A percentile compares a stretch with the other conserved stretches of the same genome.
These are phyloP conservation scores for Aspergillus brunneoviolaceus DNA, from an alignment of 2,329 filamentous ascomycete genomes.

Conservation along the genomic window DNA sequence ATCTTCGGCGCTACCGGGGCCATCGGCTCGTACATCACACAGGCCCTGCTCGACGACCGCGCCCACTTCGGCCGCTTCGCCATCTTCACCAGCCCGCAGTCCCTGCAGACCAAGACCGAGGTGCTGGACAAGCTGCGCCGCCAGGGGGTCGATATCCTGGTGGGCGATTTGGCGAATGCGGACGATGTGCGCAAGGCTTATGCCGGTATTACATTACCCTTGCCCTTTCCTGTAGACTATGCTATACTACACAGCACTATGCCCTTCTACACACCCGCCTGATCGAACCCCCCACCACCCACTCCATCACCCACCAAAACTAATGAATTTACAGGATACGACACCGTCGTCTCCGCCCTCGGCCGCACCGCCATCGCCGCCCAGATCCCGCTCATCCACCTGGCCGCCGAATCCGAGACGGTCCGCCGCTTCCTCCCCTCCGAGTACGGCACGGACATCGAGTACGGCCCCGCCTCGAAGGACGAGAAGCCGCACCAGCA, in stretches of 20 bases:
- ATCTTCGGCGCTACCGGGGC: constrained; percentile 27
- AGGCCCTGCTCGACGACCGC: constrained; percentile 50
- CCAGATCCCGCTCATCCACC: constrained; percentile 61
- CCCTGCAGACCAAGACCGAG: constrained; percentile 51
- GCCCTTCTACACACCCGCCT: too few relatives aligned
- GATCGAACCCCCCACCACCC: background rate
- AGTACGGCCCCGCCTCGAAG: constrained; percentile 58
- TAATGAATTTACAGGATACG: constrained; percentile 46
- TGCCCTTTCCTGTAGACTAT: too few relatives aligned
- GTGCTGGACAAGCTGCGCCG: constrained; percentile 50
- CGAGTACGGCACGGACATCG: constrained; percentile 67
- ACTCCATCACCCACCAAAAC: background rate
- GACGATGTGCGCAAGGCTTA: constrained; percentile 58
- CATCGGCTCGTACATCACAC: constrained; percentile 45
- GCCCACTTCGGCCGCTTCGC: constrained; percentile 54
- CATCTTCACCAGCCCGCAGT: constrained; percentile 58
- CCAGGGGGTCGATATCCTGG: constrained; percentile 54
- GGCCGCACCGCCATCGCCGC: constrained; percentile 62
- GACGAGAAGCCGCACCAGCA: constrained; percentile 66
- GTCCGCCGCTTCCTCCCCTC: constrained; percentile 67
- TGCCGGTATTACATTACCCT: constrained; percentile 34
- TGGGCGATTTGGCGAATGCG: constrained; percentile 56
- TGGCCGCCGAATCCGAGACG: constrained; percentile 55
- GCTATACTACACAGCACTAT: too few relatives aligned
- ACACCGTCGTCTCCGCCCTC: constrained; percentile 65